These are phyloP conservation scores for Pyrenophora tritici-repentis DNA, from an alignment of 2,329 filamentous ascomycete species.

Conservation along the genomic window DNA sequence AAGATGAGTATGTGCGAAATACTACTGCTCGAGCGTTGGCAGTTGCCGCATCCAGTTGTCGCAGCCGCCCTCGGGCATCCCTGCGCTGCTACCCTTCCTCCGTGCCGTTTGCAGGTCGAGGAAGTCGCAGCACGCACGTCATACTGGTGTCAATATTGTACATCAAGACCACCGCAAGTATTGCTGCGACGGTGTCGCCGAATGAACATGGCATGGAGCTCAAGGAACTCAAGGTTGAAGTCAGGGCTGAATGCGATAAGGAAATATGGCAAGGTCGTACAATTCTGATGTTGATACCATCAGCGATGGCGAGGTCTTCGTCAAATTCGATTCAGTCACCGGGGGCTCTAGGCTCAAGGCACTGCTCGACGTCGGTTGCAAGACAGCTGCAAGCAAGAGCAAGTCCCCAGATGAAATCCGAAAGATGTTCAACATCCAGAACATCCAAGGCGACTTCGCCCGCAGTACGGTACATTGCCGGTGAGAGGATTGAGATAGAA, in stretches of 20 bases:
- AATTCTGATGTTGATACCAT: too few relatives aligned
- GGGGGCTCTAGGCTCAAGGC: too few relatives aligned
- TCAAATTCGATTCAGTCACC: too few relatives aligned
- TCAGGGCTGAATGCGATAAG: too few relatives aligned
- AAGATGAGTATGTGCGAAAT: slow-evolving; percentile 97
- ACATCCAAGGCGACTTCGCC: slow-evolving; percentile 70
- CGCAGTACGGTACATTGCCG: too few relatives aligned
- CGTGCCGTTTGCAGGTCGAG: slow-evolving; percentile 96
- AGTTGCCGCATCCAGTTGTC: slow-evolving; percentile 96
- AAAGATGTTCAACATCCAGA: slow-evolving; percentile 99
- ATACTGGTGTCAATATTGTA: slow-evolving; percentile 98
- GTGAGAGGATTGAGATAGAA: too few relatives aligned
- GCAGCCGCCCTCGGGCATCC: slow-evolving; percentile 92
- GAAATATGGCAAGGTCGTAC: too few relatives aligned
- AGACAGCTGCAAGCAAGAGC: slow-evolving; percentile 99
- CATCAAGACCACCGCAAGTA: too few relatives aligned
- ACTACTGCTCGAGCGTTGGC: slow-evolving; percentile 97
- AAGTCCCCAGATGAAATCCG: slow-evolving; percentile 99
- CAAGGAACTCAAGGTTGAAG: too few relatives aligned
- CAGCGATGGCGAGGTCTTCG: too few relatives aligned
- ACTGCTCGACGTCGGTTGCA: slow-evolving; percentile 96
- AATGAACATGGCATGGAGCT: too few relatives aligned
- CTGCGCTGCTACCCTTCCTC: slow-evolving; percentile 90
- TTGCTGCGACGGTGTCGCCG: too few relatives aligned
- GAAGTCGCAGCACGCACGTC: slow-evolving; percentile 97